Percentiles rank a stretch among this genome's conserved stretches.
phyloP scores from a whole-genome alignment of 2,329 filamentous ascomycete species.

The Talaromyces islandicus region DNA sequence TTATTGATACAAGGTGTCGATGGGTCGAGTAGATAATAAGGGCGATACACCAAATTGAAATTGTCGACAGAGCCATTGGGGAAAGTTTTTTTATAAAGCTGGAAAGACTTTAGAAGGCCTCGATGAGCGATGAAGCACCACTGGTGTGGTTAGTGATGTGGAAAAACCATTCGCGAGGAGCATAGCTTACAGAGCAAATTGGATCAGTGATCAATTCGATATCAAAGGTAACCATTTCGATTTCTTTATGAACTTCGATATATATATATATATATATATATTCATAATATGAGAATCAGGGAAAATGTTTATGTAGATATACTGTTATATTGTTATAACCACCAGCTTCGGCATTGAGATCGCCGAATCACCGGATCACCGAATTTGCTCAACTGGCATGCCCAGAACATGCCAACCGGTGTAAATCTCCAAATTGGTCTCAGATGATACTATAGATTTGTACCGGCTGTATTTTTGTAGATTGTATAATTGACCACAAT shows the following conservation, averaged over 20 bases:
- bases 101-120: neutral
- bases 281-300: neutral
- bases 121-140: slow-evolving; percentile 9
- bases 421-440: neutral
- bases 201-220: slow-evolving; percentile 5
- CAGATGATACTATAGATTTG: neutral
- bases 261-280: too few species aligned
- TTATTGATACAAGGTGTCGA: neutral
- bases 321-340: neutral
- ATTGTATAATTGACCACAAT: neutral
- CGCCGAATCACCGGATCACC: slow-evolving; percentile 9
- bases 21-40: slow-evolving; percentile 8
- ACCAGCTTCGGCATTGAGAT: slow-evolving; percentile 1
- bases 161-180: neutral
- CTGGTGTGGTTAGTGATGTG: neutral
- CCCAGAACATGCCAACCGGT: neutral
- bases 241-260: neutral
- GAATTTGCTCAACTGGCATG: neutral
- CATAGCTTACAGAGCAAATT: slow-evolving; percentile 3
- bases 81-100: slow-evolving; percentile 3
- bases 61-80: slow-evolving; percentile 6
- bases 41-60: slow-evolving; percentile 7
- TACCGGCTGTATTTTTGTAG: neutral
- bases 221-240: slow-evolving; percentile 3
- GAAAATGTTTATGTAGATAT: neutral